These are phyloP conservation scores for Yarrowia galli DNA, from an alignment of 1,139 yeast species.

Conservation along the genomic window DNA sequence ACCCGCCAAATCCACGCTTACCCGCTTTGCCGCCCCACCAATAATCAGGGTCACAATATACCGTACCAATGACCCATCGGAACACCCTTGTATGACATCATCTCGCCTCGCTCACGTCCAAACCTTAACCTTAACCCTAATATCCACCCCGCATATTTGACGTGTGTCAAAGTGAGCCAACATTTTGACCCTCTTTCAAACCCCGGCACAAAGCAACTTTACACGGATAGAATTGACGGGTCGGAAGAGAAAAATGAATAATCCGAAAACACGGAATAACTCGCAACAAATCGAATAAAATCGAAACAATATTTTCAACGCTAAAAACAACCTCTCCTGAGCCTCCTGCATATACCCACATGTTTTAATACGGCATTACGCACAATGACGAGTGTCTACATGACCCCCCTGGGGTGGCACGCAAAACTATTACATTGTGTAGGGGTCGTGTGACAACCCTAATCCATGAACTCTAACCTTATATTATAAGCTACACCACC, in stretches of 20 bases:
- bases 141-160: background rate
- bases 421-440: too few relatives aligned
- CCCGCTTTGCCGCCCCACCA: background rate
- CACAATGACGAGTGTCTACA: constrained; percentile 11
- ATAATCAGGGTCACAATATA: too few relatives aligned
- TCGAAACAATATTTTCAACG: background rate
- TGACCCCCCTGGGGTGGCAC: background rate
- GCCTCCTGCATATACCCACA: constrained; percentile 12
- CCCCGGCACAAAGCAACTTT: background rate
- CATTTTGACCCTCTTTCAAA: constrained; percentile 22
- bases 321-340: background rate
- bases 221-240: background rate
- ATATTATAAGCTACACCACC: background rate
- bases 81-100: background rate
- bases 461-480: background rate
- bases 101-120: background rate
- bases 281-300: background rate
- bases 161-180: constrained; percentile 31
- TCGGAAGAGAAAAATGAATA: background rate
- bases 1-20: too few relatives aligned
- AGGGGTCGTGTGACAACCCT: constrained; percentile 11
- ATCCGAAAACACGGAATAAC: background rate
- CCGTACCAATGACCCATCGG: too few relatives aligned
- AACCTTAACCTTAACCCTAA: background rate
- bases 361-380: background rate